A percentile compares a stretch with the other conserved stretches of the same genome.
Conservation (phyloP, 768 basidiomycete species). For the Udeniomyces megalosporus region DNA sequence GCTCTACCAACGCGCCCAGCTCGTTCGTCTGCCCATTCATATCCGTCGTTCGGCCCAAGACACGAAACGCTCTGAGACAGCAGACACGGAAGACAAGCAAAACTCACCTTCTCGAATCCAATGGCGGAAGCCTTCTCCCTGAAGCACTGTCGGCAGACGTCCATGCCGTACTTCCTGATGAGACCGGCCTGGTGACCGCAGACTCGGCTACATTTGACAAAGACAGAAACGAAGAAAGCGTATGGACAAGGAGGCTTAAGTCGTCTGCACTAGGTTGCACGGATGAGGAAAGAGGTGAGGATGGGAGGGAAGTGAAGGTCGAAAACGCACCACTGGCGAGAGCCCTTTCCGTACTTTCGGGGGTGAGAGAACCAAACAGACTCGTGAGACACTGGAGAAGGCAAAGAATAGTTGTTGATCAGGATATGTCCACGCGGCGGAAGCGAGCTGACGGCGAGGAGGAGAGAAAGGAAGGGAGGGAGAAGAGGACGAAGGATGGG, state of each 20-base stretch:
- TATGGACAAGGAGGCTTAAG: background rate
- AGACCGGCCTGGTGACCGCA: conserved; percentile 25
- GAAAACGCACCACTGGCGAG: conserved; percentile 19
- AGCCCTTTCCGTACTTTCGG: conserved; percentile 25
- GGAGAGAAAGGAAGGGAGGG: too few species aligned
- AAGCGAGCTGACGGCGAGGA: too few species aligned
- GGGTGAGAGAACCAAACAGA: conserved; percentile 24
- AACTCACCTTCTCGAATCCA: conserved; percentile 22
- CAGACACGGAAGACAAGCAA: too few species aligned
- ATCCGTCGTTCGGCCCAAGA: too few species aligned
- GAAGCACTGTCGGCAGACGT: conserved; percentile 28
- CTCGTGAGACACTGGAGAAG: conserved; percentile 20
- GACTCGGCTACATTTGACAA: conserved; percentile 19
- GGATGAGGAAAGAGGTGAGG: background rate
- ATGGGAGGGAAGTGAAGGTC: too few species aligned
- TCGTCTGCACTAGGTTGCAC: background rate
- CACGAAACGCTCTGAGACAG: too few species aligned
- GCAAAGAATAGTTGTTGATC: too few species aligned
- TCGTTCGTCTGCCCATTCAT: too few species aligned
- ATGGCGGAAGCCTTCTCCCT: conserved; percentile 23
- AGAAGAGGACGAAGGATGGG: background rate
- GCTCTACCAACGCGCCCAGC: too few species aligned
- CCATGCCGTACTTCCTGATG: conserved; percentile 26
- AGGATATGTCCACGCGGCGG: too few species aligned
- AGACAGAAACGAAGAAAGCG: background rate